Percentiles rank a stretch among this genome's conserved stretches.
Evolutionary conservation across 2,329 filamentous ascomycete species (phyloP).

Genomic region (Ilyonectria robusta): DNA sequence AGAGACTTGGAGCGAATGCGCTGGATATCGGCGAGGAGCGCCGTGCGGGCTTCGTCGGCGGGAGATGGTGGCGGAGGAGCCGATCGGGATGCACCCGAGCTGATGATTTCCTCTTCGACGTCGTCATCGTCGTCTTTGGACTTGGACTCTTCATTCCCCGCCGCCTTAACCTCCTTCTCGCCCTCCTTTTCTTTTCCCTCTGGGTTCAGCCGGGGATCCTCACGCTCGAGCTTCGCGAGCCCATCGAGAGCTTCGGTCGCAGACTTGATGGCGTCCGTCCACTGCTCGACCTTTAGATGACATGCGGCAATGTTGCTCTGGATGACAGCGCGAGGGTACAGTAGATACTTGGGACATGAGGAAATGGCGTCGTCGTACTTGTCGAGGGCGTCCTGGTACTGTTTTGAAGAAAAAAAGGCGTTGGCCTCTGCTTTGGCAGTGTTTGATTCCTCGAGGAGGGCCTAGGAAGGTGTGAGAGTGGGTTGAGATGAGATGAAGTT

Average conservation of each 20-base stretch:
- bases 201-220: constrained; percentile 50
- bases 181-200: constrained; percentile 42
- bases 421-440: constrained; percentile 84
- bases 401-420: constrained; percentile 78
- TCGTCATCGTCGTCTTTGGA: constrained; percentile 60
- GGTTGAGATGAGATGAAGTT: neutral
- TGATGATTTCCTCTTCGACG: constrained; percentile 72
- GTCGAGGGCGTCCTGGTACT: constrained; percentile 83
- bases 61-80: constrained; percentile 53
- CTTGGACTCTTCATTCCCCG: constrained; percentile 53
- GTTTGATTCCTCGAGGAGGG: constrained; percentile 79
- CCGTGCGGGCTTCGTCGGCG: constrained; percentile 35
- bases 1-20: constrained; percentile 88
- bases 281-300: constrained; percentile 86
- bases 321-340: constrained; percentile 90
- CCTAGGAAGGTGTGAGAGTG: constrained; percentile 56
- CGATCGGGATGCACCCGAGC: constrained; percentile 68
- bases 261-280: constrained; percentile 84
- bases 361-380: constrained; percentile 86
- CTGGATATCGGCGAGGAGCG: constrained; percentile 71
- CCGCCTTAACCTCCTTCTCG: constrained; percentile 62
- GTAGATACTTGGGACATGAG: constrained; percentile 85
- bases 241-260: constrained; percentile 81
- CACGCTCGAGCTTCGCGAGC: constrained; percentile 72
- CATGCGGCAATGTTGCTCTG: constrained; percentile 92